A percentile compares a stretch with the other conserved stretches of the same genome.
phyloP scores from a whole-genome alignment of 768 basidiomycete species.

The Tulasnella calospora region DNA sequence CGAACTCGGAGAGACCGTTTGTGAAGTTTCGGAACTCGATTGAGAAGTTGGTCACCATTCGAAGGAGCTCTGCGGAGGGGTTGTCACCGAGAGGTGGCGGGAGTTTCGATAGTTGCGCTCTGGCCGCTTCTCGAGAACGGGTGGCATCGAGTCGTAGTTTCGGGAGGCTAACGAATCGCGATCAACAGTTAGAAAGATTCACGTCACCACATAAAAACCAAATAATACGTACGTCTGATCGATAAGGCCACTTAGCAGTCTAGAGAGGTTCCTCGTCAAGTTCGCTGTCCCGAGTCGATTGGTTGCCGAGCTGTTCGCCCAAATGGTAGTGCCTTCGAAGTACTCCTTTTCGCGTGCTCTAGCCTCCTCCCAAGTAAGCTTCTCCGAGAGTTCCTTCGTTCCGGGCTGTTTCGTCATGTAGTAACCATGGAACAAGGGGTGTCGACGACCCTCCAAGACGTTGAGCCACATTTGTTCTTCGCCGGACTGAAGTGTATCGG shows the following conservation, averaged over 20 bases:
- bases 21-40: slow-evolving; percentile 12
- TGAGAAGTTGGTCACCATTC: slow-evolving; percentile 20
- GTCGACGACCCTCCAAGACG: slow-evolving; percentile 44
- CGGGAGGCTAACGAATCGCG: slow-evolving; percentile 16
- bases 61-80: slow-evolving; percentile 24
- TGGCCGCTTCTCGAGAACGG: slow-evolving; percentile 13
- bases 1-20: slow-evolving; percentile 20
- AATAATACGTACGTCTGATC: slow-evolving; percentile 44
- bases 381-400: slow-evolving; percentile 46
- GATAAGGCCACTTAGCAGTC: slow-evolving; percentile 36
- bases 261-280: slow-evolving; percentile 25
- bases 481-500: slow-evolving; percentile 51
- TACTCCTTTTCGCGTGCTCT: slow-evolving; percentile 43
- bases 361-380: slow-evolving; percentile 38
- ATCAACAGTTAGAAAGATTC: neutral
- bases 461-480: slow-evolving; percentile 46
- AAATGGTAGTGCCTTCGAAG: slow-evolving; percentile 49
- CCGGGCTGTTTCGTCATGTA: slow-evolving; percentile 60
- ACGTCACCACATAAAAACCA: neutral
- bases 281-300: slow-evolving; percentile 29
- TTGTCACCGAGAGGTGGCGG: slow-evolving; percentile 15
- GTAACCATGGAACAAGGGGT: slow-evolving; percentile 54
- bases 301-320: slow-evolving; percentile 39
- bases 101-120: slow-evolving; percentile 10
- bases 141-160: slow-evolving; percentile 25